Evolutionary conservation across 352 stramenopile genomes (phyloP).

Genomic region (Globisporangium perplexum): DNA sequence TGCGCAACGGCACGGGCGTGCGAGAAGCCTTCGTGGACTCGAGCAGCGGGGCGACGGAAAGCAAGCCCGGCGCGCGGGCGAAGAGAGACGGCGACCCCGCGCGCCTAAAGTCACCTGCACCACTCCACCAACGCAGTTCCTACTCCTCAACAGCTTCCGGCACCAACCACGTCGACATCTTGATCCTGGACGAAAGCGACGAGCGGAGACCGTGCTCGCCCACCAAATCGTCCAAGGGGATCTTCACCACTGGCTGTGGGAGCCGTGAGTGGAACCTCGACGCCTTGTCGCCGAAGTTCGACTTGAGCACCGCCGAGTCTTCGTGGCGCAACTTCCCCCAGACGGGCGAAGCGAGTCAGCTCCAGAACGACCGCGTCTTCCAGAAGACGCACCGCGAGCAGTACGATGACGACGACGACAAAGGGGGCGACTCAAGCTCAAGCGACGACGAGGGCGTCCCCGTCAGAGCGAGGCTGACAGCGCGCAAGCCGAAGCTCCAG

Average conservation of each 20-base stretch:
- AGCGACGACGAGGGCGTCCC: slow-evolving; percentile 35
- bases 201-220: slow-evolving; percentile 39
- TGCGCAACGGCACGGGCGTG: slow-evolving; percentile 30
- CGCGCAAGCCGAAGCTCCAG: slow-evolving; percentile 11
- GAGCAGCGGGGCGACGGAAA: slow-evolving; percentile 2
- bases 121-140: slow-evolving; percentile 9
- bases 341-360: slow-evolving; percentile 10
- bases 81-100: not conserved
- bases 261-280: slow-evolving; percentile 58
- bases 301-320: slow-evolving; percentile 34
- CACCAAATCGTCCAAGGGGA: slow-evolving; percentile 39
- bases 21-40: slow-evolving; percentile 55
- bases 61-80: not conserved
- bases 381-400: slow-evolving; percentile 12
- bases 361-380: slow-evolving; percentile 34
- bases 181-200: slow-evolving; percentile 49
- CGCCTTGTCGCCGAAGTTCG: slow-evolving; percentile 43
- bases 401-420: not conserved
- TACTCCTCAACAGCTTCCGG: slow-evolving; percentile 5
- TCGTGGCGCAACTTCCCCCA: slow-evolving; percentile 18
- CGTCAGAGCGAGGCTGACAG: not conserved
- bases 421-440: slow-evolving; percentile 18
- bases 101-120: not conserved
- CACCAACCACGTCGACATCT: slow-evolving; percentile 36
- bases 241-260: slow-evolving; percentile 27